These are phyloP conservation scores for Arachnomyces sp. DNA, from an alignment of 2,329 filamentous ascomycete species.

Conservation along the genomic window DNA sequence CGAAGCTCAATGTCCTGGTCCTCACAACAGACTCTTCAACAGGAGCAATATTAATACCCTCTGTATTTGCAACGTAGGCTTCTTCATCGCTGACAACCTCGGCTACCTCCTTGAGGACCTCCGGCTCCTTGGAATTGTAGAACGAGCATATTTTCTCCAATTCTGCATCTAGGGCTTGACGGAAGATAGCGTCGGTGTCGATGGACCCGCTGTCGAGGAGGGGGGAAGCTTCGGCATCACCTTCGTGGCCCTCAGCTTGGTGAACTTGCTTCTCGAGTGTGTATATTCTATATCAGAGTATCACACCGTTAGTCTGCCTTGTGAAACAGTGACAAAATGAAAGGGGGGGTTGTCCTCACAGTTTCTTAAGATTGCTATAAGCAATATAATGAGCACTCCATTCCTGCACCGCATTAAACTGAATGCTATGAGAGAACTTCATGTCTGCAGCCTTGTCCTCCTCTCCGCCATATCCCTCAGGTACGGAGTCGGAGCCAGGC, in stretches of 20 bases:
- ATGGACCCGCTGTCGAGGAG: conserved; percentile 57
- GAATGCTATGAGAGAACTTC: conserved; percentile 99
- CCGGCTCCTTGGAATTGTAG: conserved; percentile 79
- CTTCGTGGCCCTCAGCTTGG: conserved; percentile 43
- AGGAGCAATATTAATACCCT: conserved; percentile 35
- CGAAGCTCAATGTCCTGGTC: conserved; percentile 32
- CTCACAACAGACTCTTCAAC: conserved; percentile 35
- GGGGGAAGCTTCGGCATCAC: conserved; percentile 77
- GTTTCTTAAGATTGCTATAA: conserved; percentile 97
- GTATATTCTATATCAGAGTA: conserved; percentile 61
- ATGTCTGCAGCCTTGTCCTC: conserved; percentile 59
- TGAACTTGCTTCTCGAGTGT: conserved; percentile 79
- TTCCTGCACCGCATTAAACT: conserved; percentile 99
- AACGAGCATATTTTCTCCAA: conserved; percentile 91
- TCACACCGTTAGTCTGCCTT: conserved; percentile 16
- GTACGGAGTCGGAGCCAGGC: not conserved
- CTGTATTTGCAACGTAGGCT: conserved; percentile 53
- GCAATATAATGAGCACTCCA: conserved; percentile 98
- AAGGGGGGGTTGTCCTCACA: conserved; percentile 57
- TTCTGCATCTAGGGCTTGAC: conserved; percentile 73
- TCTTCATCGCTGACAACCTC: conserved; percentile 67
- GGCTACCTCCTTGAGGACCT: conserved; percentile 73
- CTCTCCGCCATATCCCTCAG: conserved; percentile 57
- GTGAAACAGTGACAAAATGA: conserved; percentile 20
- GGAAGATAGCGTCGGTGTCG: conserved; percentile 75